phyloP scores from a whole-genome alignment of 2,329 filamentous ascomycete species.

The Alternaria triticina region DNA sequence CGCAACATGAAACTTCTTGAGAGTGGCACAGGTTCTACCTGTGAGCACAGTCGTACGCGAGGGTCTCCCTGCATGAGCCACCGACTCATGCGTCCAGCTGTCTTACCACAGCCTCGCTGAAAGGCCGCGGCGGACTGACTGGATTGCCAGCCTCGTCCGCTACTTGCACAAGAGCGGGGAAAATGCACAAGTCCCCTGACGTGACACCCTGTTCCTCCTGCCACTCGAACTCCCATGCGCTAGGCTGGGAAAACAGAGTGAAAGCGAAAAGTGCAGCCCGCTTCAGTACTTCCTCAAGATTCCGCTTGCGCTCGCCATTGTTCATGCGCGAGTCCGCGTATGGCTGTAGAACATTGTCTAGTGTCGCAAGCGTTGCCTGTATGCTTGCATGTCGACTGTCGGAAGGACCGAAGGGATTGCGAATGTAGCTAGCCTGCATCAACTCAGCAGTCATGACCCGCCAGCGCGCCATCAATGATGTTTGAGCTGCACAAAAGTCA shows the following conservation, averaged over 20 bases:
- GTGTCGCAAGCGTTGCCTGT: slow-evolving; percentile 17
- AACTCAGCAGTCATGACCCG: slow-evolving; percentile 40
- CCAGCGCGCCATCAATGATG: slow-evolving; percentile 35
- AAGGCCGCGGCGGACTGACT: slow-evolving; percentile 35
- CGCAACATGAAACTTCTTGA: background rate
- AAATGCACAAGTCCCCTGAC: slow-evolving; percentile 41
- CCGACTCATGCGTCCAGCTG: slow-evolving; percentile 28
- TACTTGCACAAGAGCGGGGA: slow-evolving; percentile 44
- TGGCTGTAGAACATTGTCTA: slow-evolving; percentile 38
- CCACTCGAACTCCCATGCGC: slow-evolving; percentile 45
- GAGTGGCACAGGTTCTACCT: background rate
- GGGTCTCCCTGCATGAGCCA: background rate
- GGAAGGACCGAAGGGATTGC: slow-evolving; percentile 28
- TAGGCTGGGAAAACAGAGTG: slow-evolving; percentile 45
- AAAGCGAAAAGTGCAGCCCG: slow-evolving; percentile 44
- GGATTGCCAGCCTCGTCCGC: slow-evolving; percentile 36
- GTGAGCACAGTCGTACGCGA: background rate
- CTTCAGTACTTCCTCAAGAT: slow-evolving; percentile 46
- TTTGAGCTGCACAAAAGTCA: slow-evolving; percentile 17
- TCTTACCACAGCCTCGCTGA: slow-evolving; percentile 38
- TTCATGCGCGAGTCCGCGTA: slow-evolving; percentile 36
- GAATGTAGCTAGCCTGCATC: slow-evolving; percentile 33
- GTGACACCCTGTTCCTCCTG: slow-evolving; percentile 26
- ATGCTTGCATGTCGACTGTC: slow-evolving; percentile 37
- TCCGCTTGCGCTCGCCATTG: slow-evolving; percentile 33